Conservation (phyloP, 2,329 filamentous ascomycete genomes). For the Didymella exigua region DNA sequence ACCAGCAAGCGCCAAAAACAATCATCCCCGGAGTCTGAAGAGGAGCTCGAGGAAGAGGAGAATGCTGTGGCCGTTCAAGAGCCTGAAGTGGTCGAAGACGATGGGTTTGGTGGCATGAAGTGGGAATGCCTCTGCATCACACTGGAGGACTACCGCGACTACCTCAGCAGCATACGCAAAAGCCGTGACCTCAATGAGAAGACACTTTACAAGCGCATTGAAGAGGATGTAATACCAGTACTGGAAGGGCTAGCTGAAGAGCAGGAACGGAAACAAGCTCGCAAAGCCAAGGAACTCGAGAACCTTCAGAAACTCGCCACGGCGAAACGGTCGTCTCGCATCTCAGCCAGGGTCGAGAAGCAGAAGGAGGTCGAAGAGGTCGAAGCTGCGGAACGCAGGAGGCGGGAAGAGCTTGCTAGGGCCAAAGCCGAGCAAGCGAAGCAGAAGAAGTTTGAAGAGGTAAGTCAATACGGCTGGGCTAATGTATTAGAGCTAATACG, state of each 20-base stretch:
- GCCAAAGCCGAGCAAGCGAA: slow-evolving; percentile 64
- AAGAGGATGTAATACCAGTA: slow-evolving; percentile 80
- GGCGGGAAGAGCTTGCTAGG: slow-evolving; percentile 66
- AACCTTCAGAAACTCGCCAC: slow-evolving; percentile 87
- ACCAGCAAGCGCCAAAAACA: slow-evolving; percentile 74
- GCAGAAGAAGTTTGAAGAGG: slow-evolving; percentile 69
- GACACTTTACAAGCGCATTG: slow-evolving; percentile 71
- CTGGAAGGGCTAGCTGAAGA: slow-evolving; percentile 76
- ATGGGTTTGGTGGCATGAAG: slow-evolving; percentile 74
- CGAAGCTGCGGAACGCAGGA: slow-evolving; percentile 72
- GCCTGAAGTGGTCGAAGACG: slow-evolving; percentile 51
- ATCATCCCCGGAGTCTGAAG: slow-evolving; percentile 53
- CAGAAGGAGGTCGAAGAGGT: slow-evolving; percentile 75
- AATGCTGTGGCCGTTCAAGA: slow-evolving; percentile 41
- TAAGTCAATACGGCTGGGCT: slow-evolving; percentile 31
- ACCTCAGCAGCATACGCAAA: slow-evolving; percentile 73
- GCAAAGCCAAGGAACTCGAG: slow-evolving; percentile 78
- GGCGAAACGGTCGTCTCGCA: slow-evolving; percentile 89
- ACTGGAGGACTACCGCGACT: slow-evolving; percentile 73
- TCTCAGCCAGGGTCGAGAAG: slow-evolving; percentile 80
- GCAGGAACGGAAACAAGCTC: slow-evolving; percentile 73
- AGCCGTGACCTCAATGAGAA: slow-evolving; percentile 87
- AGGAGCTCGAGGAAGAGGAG: slow-evolving; percentile 48
- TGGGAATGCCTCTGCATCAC: slow-evolving; percentile 94
- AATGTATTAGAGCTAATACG: slow-evolving; percentile 28